phyloP scores from a whole-genome alignment of 176 grass and related monocot species.

The Lolium rigidum region DNA sequence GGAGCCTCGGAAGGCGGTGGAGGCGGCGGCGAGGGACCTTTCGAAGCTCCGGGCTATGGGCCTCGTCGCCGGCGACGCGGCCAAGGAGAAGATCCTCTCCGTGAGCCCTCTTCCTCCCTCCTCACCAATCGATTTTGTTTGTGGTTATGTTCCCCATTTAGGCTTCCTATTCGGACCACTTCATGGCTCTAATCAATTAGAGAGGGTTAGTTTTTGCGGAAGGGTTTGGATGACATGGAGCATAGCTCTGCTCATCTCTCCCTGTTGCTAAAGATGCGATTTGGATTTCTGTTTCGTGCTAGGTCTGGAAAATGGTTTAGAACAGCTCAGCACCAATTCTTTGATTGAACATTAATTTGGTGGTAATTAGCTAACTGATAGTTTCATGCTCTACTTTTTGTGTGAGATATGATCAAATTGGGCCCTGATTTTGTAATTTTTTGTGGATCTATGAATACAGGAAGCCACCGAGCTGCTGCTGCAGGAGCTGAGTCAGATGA shows the following conservation, averaged over 20 bases:
- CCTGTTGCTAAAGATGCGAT: neutral
- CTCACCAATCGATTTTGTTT: neutral
- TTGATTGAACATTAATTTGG: neutral
- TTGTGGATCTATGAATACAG: constrained; percentile 20
- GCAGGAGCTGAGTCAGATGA: constrained; percentile 63
- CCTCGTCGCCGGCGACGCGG: constrained; percentile 32
- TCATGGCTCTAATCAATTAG: no score
- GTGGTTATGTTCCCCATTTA: neutral
- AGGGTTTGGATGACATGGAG: neutral
- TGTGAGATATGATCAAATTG: neutral
- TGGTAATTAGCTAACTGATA: neutral
- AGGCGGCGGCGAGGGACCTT: constrained; percentile 46
- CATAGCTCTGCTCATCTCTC: neutral
- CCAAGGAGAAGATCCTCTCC: constrained; percentile 52
- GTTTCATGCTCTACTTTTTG: neutral
- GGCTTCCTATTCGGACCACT: no score
- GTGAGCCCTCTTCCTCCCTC: constrained; percentile 2
- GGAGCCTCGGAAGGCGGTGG: constrained; percentile 46
- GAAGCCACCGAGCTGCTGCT: constrained; percentile 69
- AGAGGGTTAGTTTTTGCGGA: neutral
- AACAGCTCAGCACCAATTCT: neutral
- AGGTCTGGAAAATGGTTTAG: neutral
- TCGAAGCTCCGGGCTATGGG: constrained; percentile 40
- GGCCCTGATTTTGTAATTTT: neutral
- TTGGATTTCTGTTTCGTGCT: neutral